Evolutionary conservation across 495 filamentous ascomycete species (phyloP), one percentile per base, ranked within the genome.

Genomic region (Xylaria curta): DNA sequence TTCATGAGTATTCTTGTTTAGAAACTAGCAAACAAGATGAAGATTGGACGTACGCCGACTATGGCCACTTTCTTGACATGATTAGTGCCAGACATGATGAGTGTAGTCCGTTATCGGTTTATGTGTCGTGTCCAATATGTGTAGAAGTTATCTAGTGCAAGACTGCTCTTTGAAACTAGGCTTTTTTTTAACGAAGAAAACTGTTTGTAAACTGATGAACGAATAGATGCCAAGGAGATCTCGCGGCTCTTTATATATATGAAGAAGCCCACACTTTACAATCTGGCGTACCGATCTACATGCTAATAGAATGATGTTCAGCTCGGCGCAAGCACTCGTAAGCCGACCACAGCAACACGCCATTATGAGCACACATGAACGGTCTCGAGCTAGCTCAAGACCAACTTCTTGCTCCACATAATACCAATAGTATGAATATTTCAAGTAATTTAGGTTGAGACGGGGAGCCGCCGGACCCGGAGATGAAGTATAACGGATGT

Each of bases 31-130:
- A 26, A 31, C 6, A 21, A 40, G 58, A 26, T 21, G 1, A 44
- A 28, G 12, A 21, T 24, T 63, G 10, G 2, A 78, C 82, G 78
- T 81, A 86, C 82, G 1, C 86, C 86, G 12, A 87, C 82, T 28
- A 88, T 80, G 59, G 83, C 85, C 2, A 87, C 76, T 15, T 83
- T 85, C 71, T 84, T 80, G 65, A 88, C 76, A 70, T 73, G 73
- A 73, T 86, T 87, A 54, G 28, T 69, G 40, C 66, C 21, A 17
- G 77, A 66, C 77, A 79, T 79, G n/a, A 19, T 61, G 9, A 53
- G 2, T 62, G 58, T 4, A 15, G 38, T 58, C 0, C 26, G 38
- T 62, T 24, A 40, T 38, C 3, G 12, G 12, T 1, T 19, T 24
- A 65, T 47, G 19, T 9, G 40, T 7, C n/a, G 24, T 31, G 13